Evolutionary conservation across 495 filamentous ascomycete species (phyloP).

Genomic region (Tricharina praecox): DNA sequence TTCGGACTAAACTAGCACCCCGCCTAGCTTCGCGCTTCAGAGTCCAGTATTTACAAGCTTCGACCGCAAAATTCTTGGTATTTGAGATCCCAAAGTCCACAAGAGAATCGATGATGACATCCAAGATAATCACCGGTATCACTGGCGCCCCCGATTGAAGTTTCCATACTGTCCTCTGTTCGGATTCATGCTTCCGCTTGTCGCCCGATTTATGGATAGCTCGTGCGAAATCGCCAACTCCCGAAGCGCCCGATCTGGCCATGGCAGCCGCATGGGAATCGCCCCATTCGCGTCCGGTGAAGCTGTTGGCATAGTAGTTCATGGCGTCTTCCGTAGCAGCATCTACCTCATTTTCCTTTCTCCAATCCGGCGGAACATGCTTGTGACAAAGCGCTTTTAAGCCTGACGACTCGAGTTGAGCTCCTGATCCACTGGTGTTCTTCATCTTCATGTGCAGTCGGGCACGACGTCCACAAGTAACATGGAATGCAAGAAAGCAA

Average conservation of each 20-base stretch:
- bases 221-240: constrained; percentile 25
- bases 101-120: constrained; percentile 62
- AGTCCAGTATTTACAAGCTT: constrained; percentile 94
- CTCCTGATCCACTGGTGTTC: constrained; percentile 57
- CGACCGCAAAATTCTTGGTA: constrained; percentile 75
- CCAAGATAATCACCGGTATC: constrained; percentile 69
- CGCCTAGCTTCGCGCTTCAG: constrained; percentile 83
- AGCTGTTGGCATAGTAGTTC: constrained; percentile 69
- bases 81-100: constrained; percentile 66
- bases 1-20: constrained; percentile 79
- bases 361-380: constrained; percentile 82
- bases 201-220: constrained; percentile 49
- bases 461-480: constrained; percentile 80
- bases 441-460: constrained; percentile 94
- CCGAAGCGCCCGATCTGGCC: constrained; percentile 29
- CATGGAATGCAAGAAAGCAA: constrained; percentile 96
- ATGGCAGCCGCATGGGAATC: constrained; percentile 78
- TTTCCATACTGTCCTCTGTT: constrained; percentile 67
- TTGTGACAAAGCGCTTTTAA: constrained; percentile 93
- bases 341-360: constrained; percentile 65
- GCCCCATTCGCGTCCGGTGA: constrained; percentile 77
- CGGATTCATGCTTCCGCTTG: constrained; percentile 46
- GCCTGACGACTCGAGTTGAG: constrained; percentile 71
- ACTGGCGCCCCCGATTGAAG: constrained; percentile 88
- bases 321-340: constrained; percentile 47